These are phyloP conservation scores for Helotiales sp. DNA, from an alignment of 2,329 filamentous ascomycete species.

Conservation along the genomic window DNA sequence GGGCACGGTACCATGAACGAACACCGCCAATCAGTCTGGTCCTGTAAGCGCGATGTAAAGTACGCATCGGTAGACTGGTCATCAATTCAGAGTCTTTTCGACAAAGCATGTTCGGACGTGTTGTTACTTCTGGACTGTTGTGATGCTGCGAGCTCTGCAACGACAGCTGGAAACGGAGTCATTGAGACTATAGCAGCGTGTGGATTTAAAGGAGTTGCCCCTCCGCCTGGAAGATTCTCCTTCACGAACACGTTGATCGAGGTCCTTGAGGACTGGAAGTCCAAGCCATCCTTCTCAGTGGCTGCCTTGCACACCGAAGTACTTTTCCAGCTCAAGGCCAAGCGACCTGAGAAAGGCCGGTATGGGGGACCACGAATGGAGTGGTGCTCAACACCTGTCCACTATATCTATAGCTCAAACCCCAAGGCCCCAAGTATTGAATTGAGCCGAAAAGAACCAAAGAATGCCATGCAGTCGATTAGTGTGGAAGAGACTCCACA, in stretches of 20 bases:
- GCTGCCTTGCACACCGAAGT: constrained; percentile 23
- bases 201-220: constrained; percentile 14
- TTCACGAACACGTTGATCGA: constrained; percentile 21
- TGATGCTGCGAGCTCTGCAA: constrained; percentile 1
- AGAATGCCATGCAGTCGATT: too few species aligned
- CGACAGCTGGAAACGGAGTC: background rate
- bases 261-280: constrained; percentile 21
- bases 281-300: constrained; percentile 14
- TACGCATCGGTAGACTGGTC: background rate
- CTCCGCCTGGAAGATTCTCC: constrained; percentile 12
- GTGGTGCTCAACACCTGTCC: background rate
- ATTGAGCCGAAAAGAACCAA: too few species aligned
- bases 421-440: background rate
- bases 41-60: background rate
- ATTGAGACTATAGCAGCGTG: constrained; percentile 19
- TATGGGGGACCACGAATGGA: constrained; percentile 1
- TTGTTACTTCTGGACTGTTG: constrained; percentile 10
- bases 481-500: too few species aligned
- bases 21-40: constrained; percentile 16
- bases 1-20: constrained; percentile 12
- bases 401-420: background rate
- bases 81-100: constrained; percentile 7
- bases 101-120: constrained; percentile 6
- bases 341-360: constrained; percentile 3
- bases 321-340: background rate